A percentile compares a stretch with the other conserved stretches of the same genome.
These are phyloP conservation scores for Lentinula novae-zelandiae DNA, from an alignment of 1,284 basidiomycete genomes.

Conservation along the genomic window DNA sequence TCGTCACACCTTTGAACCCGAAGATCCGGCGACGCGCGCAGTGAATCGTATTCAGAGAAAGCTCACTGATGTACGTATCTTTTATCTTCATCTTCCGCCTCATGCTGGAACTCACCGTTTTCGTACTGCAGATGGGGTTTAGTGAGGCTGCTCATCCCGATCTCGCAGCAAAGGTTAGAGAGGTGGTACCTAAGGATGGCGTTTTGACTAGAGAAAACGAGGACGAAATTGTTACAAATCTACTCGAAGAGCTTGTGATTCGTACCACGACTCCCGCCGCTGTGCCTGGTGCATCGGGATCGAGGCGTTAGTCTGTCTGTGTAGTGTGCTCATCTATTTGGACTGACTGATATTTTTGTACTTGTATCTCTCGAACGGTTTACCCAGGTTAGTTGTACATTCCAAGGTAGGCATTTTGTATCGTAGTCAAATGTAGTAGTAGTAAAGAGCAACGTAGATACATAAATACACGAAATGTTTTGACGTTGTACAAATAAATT, in stretches of 20 bases:
- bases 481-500: constrained; percentile 4
- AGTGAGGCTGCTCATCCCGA: constrained; percentile 50
- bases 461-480: constrained; percentile 8
- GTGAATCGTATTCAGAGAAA: constrained; percentile 43
- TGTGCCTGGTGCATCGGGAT: constrained; percentile 24
- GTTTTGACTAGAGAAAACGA: constrained; percentile 46
- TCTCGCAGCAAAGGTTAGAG: constrained; percentile 47
- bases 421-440: neutral
- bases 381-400: neutral
- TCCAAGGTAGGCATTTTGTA: neutral
- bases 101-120: constrained; percentile 14
- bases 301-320: neutral
- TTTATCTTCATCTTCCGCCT: neutral
- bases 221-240: constrained; percentile 58
- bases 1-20: constrained; percentile 20
- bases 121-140: constrained; percentile 63
- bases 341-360: neutral
- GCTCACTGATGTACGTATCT: constrained; percentile 44
- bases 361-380: neutral
- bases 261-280: constrained; percentile 29
- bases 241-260: constrained; percentile 57
- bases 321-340: neutral
- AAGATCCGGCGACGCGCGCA: constrained; percentile 33
- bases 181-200: constrained; percentile 42
- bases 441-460: constrained; percentile 4